These are phyloP conservation scores for Phytophthora lateralis DNA, from an alignment of 352 stramenopile genomes.

Conservation along the genomic window DNA sequence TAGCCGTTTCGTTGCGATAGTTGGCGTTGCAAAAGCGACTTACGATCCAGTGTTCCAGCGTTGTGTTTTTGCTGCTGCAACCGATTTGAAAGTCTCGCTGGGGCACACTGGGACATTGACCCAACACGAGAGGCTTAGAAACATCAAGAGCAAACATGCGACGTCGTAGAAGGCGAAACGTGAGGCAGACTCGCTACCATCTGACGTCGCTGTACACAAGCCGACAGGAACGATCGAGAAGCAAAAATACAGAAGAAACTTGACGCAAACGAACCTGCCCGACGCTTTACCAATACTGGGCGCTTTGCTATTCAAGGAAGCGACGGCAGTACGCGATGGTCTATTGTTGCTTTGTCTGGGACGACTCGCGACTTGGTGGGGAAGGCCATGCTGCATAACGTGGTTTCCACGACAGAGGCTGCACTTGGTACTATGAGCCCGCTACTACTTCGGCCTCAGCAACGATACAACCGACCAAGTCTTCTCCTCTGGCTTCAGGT, in stretches of 20 bases:
- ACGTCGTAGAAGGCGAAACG: slow-evolving; percentile 4
- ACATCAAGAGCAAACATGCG: slow-evolving; percentile 13
- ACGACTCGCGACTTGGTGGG: slow-evolving; percentile 10
- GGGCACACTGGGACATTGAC: too few relatives aligned
- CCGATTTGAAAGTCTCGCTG: too few relatives aligned
- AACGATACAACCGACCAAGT: slow-evolving; percentile 6
- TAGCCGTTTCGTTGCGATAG: background rate
- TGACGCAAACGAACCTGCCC: slow-evolving; percentile 18
- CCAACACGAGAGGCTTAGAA: too few relatives aligned
- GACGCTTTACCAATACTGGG: slow-evolving; percentile 12
- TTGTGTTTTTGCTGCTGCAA: background rate
- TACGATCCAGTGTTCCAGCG: background rate
- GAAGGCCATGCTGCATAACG: slow-evolving; percentile 10
- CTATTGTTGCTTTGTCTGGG: slow-evolving; percentile 28
- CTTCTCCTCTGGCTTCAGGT: slow-evolving; percentile 10
- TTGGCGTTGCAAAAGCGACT: background rate
- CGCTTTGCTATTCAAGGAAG: slow-evolving; percentile 29
- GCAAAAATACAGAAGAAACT: slow-evolving; percentile 31
- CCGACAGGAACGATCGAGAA: slow-evolving; percentile 11
- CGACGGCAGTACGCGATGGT: slow-evolving; percentile 1
- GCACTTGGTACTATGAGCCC: slow-evolving; percentile 15
- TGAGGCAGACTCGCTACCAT: background rate
- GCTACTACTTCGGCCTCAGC: slow-evolving; percentile 1
- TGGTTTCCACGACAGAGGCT: slow-evolving; percentile 9
- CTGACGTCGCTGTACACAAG: background rate